Evolutionary conservation across 345 rosid species (phyloP), one percentile per base, ranked within the genome.

Genomic region (Salix koriyanagi): DNA sequence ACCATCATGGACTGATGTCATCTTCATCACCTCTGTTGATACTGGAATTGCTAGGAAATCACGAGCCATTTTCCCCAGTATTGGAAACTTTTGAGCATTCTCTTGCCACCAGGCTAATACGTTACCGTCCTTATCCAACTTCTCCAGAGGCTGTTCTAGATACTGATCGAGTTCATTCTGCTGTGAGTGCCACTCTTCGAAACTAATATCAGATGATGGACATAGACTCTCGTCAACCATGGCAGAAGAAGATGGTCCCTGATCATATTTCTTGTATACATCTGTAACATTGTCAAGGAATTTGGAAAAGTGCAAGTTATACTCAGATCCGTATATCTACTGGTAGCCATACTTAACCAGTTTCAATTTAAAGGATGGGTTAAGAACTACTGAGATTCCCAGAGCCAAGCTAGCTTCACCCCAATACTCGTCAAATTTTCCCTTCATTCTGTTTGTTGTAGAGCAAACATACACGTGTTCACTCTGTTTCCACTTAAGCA

Each of bases 261-360:
- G 58, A 19, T 1, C 14, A 52, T 52, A 52, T 52, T 52, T 52
- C 19, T 52, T 0, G 58, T 52, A 52, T 0, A 1, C 9, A 18
- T 0, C 34, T 3, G 4, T 32, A 32, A 32, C 5, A 32, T 52
- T 0, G 23, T 2, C 0, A 18, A 0, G 58, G 58, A 52, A 52
- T 52, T 2, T 19, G 0, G 23, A 52, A 0, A 19, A 0, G n/a
- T 52, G 9, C 10, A 52, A 52, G 58, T 2, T 0, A 52, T 2
- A 2, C 1, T 52, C 58, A 2, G 0, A 0, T 7, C 60, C 23
- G 23, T 54, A 19, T 54, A 54, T 54, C 25, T 7, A 11, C 0
- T 0, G 11, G 60, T 54, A 54, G 60, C 60, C 60, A 54, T 54
- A 19, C 23, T 19, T 4, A 54, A 54, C 7, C 0, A 54, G 0